Base-by-base conservation (phyloP, 495 filamentous ascomycete species). In the Trichoderma virens region DNA sequence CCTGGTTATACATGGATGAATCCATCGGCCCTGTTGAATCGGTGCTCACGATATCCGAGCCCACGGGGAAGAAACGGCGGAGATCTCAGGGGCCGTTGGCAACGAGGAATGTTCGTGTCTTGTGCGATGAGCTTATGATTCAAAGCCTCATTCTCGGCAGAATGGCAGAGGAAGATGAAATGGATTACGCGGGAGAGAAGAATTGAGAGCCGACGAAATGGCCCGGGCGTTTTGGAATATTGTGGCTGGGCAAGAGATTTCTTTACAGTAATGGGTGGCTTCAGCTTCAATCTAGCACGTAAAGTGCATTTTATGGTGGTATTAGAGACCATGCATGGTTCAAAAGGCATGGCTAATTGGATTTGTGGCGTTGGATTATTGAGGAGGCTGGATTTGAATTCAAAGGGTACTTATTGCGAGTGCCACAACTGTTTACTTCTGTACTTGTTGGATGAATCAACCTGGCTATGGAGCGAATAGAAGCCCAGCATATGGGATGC, bases 61-160 rank as follows among this genome's bases (percentile, higher is more conserved):
- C 27, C 1, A 51, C 1, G 62, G 62, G 41, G 63, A 80, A 66
- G 65, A 82, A 80, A 67, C 75, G 82, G 30, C 81, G 79, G 65
- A 76, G 81, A 16, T 64, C 68, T 20, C 72, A 72, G 27, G 72
- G 68, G 51, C 69, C 76, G 65, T 68, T 64, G 65, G 70, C 78
- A 61, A 70, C 68, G 62, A 81, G 82, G 67, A 80, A 73, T 68
- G 76, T 88, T 41, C 83, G 80, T 71, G 77, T 75, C 71, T 82
- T 96, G 54, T 88, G 87, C 35, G 90, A 96, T 76, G 93, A 98
- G 71, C 85, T 91, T 71, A 84, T 98, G 34, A 87, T 96, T 64
- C 95, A 98, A 78, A 97, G 92, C 72, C 76, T 98, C 65, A 97
- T 98, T 66, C 70, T 97, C 62, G 94, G 93, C 5, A 84, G 83